Evolutionary conservation across 371 early-diverging fungal genomes (phyloP), one percentile per base, ranked within the genome.

Genomic region (Actinomortierella ambigua): DNA sequence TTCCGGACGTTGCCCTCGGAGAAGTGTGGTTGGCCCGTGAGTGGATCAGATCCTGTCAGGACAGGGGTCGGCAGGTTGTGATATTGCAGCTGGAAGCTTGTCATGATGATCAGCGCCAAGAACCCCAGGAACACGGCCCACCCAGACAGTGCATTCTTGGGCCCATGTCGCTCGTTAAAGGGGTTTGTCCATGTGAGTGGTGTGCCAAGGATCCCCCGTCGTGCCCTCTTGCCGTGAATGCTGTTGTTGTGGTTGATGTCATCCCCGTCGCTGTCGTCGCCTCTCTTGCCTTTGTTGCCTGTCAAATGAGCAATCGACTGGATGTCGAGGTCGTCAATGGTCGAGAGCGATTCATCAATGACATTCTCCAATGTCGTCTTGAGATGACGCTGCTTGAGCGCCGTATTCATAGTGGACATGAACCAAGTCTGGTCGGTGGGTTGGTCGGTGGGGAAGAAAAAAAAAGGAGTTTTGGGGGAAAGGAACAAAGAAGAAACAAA

Each of bases 1-100:
- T 73, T 60, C 39, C 82, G 76, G 13, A 83, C 85, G 55, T 83
- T 86, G 42, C 73, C 67, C 57, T 88, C 88, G 17, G 87, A 88
- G 55, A 88, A 88, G 50, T 75, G 80, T 11, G 65, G 50, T 26
- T 65, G 41, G 1, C 82, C 79, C 14, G 81, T 80, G 1, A 49
- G 29, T 1, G 78, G 71, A 49, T 77, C 62, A 20, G 66, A 39
- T 2, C 23, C 26, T 23, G 63, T 59, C 15, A 63, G 29, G n/a
- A 59, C 61, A 3, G 66, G 53, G 13, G 60, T 65, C 61, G 59
- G 82, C 65, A 57, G 63, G 52, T 55, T 78, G 79, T 8, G 65
- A 56, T 50, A 79, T 55, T 52, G 86, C 77, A 58, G 41, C 42
- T 54, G 84, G 80, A 47, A 84, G 50, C 27, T 68, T 58, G 70